Evolutionary conservation across 1,284 basidiomycete species (phyloP).

Genomic region (Xerocomus nothofagi): DNA sequence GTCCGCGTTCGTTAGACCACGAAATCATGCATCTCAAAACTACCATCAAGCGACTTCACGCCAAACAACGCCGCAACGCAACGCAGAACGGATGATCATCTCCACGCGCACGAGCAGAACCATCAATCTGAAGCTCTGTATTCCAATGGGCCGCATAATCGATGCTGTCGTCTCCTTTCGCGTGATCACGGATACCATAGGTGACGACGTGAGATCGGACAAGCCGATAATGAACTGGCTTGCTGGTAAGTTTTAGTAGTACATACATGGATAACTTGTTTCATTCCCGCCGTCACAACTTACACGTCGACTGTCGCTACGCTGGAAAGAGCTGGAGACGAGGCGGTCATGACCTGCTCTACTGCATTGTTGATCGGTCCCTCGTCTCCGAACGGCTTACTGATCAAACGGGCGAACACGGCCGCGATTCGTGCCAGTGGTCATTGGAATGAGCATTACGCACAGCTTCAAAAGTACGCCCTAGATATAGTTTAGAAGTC

Average conservation of each 20-base stretch:
- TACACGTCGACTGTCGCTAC: not conserved
- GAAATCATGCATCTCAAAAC: not conserved
- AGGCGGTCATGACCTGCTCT: not conserved
- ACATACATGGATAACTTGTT: not conserved
- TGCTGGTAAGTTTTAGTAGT: not conserved
- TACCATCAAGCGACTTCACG: not conserved
- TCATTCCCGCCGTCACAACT: not conserved
- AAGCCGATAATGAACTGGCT: not conserved
- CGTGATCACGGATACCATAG: not conserved
- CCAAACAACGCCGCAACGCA: not conserved
- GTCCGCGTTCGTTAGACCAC: no score
- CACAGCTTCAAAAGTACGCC: not conserved
- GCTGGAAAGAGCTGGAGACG: not conserved
- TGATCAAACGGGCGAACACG: not conserved
- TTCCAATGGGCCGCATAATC: not conserved
- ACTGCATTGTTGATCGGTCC: not conserved
- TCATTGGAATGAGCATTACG: not conserved
- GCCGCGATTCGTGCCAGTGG: not conserved
- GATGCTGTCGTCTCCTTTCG: not conserved
- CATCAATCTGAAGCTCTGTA: not conserved
- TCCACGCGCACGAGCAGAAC: not conserved
- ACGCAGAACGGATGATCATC: not conserved
- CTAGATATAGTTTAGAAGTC: no score
- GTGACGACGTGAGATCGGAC: not conserved
- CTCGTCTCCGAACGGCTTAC: not conserved